Base-by-base conservation (phyloP, 352 stramenopile species). In the Phytopythium cucurbitacearum region DNA sequence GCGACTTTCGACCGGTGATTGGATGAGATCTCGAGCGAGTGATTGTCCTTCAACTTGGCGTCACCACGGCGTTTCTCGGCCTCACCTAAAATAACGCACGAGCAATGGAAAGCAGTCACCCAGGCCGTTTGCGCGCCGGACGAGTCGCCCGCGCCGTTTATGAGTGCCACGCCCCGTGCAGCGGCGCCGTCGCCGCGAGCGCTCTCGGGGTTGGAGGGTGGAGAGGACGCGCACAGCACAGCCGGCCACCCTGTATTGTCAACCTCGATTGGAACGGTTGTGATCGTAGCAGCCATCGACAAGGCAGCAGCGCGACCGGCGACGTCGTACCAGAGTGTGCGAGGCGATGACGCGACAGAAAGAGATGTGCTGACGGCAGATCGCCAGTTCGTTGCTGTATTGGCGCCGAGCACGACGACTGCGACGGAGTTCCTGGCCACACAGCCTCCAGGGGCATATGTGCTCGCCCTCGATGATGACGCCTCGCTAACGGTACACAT, bases 391-490 rank as follows among this genome's bases (percentile, higher is more conserved):
- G 56, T 80, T n/a, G 78, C 71, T n/a, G 52, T 84, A 15, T 16
- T 85, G 15, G 69, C 78, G 13, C 78, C 71, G 1, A 76, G 45
- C 40, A 53, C 65, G 28, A 68, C 77, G 1, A 41, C 58, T 15
- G 75, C 75, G 4, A 61, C 76, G 42, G 51, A 66, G 40, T 84
- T 62, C 11, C 58, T 89, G 6, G 42, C 48, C 0, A 70, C 60
- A 16, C 78, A 83, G 45, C 78, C 73, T 1, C 42, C 78, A 32
- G 73, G 71, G 0, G 73, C 75, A 15, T 81, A 73, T 43, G 15
- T 87, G 10, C 42, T 89, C 4, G 71, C 75, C 2, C 71, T 67
- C 9, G 64, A 84, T 32, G 59, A 69, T 38, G 70, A 80, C 47
- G 56, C 65, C 0, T 57, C 65, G 2, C 64, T 89, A 8, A 52